phyloP scores from a whole-genome alignment of 2,329 filamentous ascomycete species.

The Talaromyces sp. region DNA sequence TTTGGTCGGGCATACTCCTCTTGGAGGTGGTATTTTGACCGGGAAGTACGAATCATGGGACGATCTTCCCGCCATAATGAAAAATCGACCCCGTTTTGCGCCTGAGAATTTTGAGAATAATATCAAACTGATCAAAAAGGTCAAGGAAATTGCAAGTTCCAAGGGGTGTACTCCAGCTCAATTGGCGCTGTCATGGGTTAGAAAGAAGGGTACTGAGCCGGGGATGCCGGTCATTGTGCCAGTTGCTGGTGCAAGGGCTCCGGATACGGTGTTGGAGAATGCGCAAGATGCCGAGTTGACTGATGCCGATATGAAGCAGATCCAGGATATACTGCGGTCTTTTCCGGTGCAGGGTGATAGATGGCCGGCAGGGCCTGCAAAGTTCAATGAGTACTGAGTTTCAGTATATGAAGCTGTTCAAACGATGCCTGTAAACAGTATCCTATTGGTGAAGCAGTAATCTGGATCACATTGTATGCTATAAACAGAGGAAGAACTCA shows the following conservation, averaged over 20 bases:
- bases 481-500: background rate
- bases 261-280: slow-evolving; percentile 39
- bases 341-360: slow-evolving; percentile 18
- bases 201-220: slow-evolving; percentile 44
- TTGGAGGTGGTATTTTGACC: slow-evolving; percentile 56
- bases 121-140: slow-evolving; percentile 46
- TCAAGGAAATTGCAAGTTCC: slow-evolving; percentile 43
- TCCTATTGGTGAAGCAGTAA: too few relatives aligned
- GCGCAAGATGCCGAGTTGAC: slow-evolving; percentile 40
- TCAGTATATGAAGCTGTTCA: background rate
- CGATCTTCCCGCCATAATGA: slow-evolving; percentile 49
- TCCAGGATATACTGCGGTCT: background rate
- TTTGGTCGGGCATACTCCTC: slow-evolving; percentile 58
- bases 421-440: background rate
- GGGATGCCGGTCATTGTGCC: slow-evolving; percentile 45
- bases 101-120: slow-evolving; percentile 51
- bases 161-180: slow-evolving; percentile 47
- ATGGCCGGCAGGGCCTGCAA: slow-evolving; percentile 17
- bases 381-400: slow-evolving; percentile 12
- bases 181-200: slow-evolving; percentile 51
- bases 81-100: slow-evolving; percentile 50
- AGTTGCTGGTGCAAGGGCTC: slow-evolving; percentile 31
- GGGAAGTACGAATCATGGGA: slow-evolving; percentile 46
- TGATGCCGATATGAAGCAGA: slow-evolving; percentile 37
- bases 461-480: background rate